A percentile compares a stretch with the other conserved stretches of the same genome.
Evolutionary conservation across 371 early-diverging fungal genomes (phyloP).

Genomic region (Rhizoclosmatium hyalinum): DNA sequence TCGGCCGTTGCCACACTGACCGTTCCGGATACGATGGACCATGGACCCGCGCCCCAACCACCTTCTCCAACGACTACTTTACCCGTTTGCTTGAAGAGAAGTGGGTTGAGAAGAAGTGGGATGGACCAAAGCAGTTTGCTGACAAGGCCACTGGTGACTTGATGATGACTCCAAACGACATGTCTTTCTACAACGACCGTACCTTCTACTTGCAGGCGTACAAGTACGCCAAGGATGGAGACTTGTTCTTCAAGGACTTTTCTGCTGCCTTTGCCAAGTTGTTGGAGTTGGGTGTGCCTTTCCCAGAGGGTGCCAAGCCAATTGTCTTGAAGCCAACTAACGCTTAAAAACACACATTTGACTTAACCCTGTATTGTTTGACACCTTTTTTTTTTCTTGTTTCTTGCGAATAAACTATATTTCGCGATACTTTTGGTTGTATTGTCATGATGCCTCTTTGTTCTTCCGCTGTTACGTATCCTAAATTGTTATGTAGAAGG

Average conservation of each 20-base stretch:
- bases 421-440: too few species aligned
- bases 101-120: slow-evolving; percentile 83
- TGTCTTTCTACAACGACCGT: slow-evolving; percentile 67
- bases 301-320: slow-evolving; percentile 16
- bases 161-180: slow-evolving; percentile 92
- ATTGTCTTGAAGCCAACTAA: slow-evolving; percentile 22
- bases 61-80: slow-evolving; percentile 90
- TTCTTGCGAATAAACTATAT: too few species aligned
- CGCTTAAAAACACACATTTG: not conserved
- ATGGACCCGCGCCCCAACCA: slow-evolving; percentile 53
- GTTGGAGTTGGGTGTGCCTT: slow-evolving; percentile 75
- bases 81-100: slow-evolving; percentile 75
- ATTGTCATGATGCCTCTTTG: too few species aligned
- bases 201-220: slow-evolving; percentile 79
- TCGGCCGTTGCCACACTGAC: slow-evolving; percentile 93
- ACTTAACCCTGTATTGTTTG: too few species aligned
- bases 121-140: slow-evolving; percentile 85
- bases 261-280: slow-evolving; percentile 82
- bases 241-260: slow-evolving; percentile 71
- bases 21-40: slow-evolving; percentile 89
- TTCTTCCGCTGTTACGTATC: too few species aligned
- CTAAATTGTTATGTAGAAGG: too few species aligned
- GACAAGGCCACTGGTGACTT: slow-evolving; percentile 73
- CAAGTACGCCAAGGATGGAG: slow-evolving; percentile 73
- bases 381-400: too few species aligned